These are phyloP conservation scores for Cercospora janseana DNA, from an alignment of 2,329 filamentous ascomycete species.

Conservation along the genomic window DNA sequence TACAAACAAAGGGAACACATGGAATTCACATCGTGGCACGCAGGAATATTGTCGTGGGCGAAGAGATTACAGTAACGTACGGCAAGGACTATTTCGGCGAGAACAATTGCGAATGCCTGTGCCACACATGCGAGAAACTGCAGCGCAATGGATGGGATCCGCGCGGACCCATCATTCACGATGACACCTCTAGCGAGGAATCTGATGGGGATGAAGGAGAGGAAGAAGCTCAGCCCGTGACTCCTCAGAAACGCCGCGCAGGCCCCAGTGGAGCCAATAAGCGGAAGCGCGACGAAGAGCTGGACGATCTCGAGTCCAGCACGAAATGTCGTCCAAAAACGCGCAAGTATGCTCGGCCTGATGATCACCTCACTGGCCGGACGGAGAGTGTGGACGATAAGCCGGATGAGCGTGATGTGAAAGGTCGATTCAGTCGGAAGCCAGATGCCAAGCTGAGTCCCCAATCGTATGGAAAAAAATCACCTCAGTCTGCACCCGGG, in stretches of 20 bases:
- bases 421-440: slow-evolving; percentile 13
- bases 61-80: slow-evolving; percentile 96
- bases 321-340: slow-evolving; percentile 21
- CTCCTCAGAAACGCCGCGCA: slow-evolving; percentile 8
- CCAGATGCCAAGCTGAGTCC: background rate
- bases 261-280: slow-evolving; percentile 17
- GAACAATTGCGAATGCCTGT: slow-evolving; percentile 92
- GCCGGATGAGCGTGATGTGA: slow-evolving; percentile 3
- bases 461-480: background rate
- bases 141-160: slow-evolving; percentile 79
- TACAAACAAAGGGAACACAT: slow-evolving; percentile 78
- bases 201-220: slow-evolving; percentile 33
- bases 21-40: slow-evolving; percentile 89
- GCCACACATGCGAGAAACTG: slow-evolving; percentile 75
- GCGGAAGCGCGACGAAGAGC: slow-evolving; percentile 26
- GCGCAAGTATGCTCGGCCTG: slow-evolving; percentile 22
- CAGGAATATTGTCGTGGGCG: slow-evolving; percentile 76
- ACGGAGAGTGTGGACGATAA: slow-evolving; percentile 4
- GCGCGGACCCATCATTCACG: slow-evolving; percentile 32
- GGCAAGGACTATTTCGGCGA: slow-evolving; percentile 95
- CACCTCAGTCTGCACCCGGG: slow-evolving; percentile 3
- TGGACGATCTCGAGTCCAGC: slow-evolving; percentile 6
- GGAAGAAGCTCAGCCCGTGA: slow-evolving; percentile 29
- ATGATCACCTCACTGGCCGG: slow-evolving; percentile 15
- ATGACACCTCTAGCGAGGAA: slow-evolving; percentile 39